Evolutionary conservation across 2,329 filamentous ascomycete genomes (phyloP).

Genomic region (Alternaria novae-zelandiae): DNA sequence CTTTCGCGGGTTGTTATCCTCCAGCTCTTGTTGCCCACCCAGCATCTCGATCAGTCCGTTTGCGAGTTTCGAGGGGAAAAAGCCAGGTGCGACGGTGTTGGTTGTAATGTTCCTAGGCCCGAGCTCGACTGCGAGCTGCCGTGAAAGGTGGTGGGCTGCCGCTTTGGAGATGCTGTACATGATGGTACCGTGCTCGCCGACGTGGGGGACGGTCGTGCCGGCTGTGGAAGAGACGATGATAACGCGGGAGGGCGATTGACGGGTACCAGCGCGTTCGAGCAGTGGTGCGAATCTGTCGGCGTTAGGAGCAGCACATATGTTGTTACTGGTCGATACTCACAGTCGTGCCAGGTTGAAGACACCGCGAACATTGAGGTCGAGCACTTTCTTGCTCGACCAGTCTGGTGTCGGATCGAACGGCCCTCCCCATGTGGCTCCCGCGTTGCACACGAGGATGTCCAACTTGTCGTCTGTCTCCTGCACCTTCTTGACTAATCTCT

Average conservation of each 20-base stretch:
- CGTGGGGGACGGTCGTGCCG: constrained; percentile 46
- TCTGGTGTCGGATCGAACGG: constrained; percentile 48
- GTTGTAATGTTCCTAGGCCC: constrained; percentile 49
- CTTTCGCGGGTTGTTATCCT: constrained; percentile 40
- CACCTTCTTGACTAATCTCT: constrained; percentile 41
- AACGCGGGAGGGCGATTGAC: constrained; percentile 45
- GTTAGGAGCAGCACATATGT: not conserved
- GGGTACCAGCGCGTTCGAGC: constrained; percentile 41
- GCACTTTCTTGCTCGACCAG: constrained; percentile 44
- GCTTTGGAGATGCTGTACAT: constrained; percentile 52
- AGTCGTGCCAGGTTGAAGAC: constrained; percentile 49
- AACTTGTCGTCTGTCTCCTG: constrained; percentile 39
- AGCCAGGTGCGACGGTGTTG: constrained; percentile 50
- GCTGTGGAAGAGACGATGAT: constrained; percentile 48
- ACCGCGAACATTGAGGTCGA: constrained; percentile 50
- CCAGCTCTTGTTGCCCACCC: constrained; percentile 51
- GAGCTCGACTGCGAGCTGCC: constrained; percentile 50
- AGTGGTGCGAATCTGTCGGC: constrained; percentile 42
- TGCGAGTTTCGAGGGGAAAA: constrained; percentile 48
- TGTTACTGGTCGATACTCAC: constrained; percentile 19
- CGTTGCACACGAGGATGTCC: constrained; percentile 50
- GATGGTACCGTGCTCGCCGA: constrained; percentile 48
- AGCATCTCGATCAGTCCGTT: constrained; percentile 47
- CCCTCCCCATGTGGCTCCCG: constrained; percentile 49
- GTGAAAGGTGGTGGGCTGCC: constrained; percentile 46